Evolutionary conservation across 768 basidiomycete genomes (phyloP).

Genomic region (Suillus cothurnatus): DNA sequence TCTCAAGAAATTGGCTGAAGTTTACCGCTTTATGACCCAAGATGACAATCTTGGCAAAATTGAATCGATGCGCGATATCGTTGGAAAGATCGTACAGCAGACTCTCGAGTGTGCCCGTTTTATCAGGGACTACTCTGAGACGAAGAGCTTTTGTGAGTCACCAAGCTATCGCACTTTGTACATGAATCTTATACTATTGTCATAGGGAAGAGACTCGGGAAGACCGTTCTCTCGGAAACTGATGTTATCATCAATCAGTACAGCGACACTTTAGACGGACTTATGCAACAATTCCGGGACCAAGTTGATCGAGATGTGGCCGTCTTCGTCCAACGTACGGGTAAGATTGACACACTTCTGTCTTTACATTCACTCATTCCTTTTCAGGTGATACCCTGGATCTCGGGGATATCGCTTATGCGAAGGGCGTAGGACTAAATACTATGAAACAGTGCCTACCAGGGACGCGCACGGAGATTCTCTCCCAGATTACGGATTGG

Average conservation of each 20-base stretch:
- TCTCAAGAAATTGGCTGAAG: background rate
- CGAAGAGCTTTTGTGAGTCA: slow-evolving; percentile 20
- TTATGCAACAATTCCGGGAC: background rate
- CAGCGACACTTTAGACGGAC: background rate
- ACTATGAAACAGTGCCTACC: slow-evolving; percentile 14
- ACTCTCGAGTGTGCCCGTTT: slow-evolving; percentile 31
- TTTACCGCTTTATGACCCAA: slow-evolving; percentile 2
- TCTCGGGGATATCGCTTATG: slow-evolving; percentile 5
- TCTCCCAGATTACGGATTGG: slow-evolving; percentile 22
- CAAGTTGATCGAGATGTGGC: background rate
- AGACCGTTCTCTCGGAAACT: background rate
- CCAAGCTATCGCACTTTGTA: background rate
- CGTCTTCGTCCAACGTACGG: background rate
- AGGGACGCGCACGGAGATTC: slow-evolving; percentile 15
- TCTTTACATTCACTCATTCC: background rate
- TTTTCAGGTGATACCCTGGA: background rate
- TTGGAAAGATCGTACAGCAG: slow-evolving; percentile 17
- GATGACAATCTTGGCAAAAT: background rate
- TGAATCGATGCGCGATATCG: background rate
- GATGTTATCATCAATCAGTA: background rate
- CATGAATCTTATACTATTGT: background rate
- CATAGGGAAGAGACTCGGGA: slow-evolving; percentile 1
- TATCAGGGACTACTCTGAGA: slow-evolving; percentile 27
- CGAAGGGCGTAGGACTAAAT: background rate
- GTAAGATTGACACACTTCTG: background rate